Conservation (phyloP, 2,329 filamentous ascomycete genomes). For the Calycina marina region DNA sequence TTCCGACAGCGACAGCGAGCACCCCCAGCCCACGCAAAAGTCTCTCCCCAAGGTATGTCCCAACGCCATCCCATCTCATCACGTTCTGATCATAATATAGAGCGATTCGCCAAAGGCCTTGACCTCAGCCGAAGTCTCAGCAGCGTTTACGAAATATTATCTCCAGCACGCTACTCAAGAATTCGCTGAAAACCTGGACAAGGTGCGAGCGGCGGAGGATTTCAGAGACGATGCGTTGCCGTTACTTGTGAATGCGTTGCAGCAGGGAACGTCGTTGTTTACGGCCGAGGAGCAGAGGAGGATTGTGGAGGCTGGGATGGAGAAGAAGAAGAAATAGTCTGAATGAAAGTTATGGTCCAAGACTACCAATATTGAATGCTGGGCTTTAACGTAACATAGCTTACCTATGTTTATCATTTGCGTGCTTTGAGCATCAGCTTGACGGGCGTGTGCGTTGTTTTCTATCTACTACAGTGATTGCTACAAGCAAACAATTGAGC, state of each 20-base stretch:
- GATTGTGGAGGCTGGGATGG: conserved; percentile 11
- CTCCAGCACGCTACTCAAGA: conserved; percentile 55
- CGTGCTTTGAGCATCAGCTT: too few species aligned
- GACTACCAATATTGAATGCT: too few species aligned
- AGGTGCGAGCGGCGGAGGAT: conserved; percentile 52
- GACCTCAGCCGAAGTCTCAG: conserved; percentile 10
- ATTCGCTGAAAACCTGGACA: conserved; percentile 60
- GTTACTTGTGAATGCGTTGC: conserved; percentile 51
- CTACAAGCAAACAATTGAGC: too few species aligned
- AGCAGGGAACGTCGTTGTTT: conserved; percentile 52
- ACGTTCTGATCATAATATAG: neutral
- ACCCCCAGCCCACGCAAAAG: neutral
- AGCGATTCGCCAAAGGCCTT: conserved; percentile 1
- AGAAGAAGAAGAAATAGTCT: conserved; percentile 1
- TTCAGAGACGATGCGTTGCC: conserved; percentile 51
- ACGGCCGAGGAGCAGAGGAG: conserved; percentile 33
- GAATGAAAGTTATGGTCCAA: too few species aligned
- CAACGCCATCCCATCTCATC: neutral
- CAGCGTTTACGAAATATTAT: conserved; percentile 47
- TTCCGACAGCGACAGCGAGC: conserved; percentile 4
- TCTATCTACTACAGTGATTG: too few species aligned
- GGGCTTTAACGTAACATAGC: too few species aligned
- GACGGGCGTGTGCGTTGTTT: too few species aligned
- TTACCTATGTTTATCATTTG: too few species aligned
- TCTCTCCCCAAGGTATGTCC: neutral